These are phyloP conservation scores for Fomitopsis betulina DNA, from an alignment of 1,284 basidiomycete species.

Conservation along the genomic window DNA sequence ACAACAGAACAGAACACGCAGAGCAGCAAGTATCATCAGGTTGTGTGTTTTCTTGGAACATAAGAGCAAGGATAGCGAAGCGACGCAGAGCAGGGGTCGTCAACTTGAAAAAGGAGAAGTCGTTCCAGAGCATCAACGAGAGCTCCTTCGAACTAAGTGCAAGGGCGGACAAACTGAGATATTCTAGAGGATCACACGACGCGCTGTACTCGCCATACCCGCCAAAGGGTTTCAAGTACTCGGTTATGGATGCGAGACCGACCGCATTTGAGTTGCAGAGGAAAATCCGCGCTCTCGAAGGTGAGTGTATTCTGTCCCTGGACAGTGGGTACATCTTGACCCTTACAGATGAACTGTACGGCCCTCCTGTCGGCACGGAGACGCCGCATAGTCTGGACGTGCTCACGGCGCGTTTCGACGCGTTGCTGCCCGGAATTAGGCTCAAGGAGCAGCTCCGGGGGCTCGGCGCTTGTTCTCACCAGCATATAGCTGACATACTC, in stretches of 20 bases:
- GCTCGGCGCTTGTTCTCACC: constrained; percentile 32
- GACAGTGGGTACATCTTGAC: neutral
- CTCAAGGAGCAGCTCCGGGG: constrained; percentile 36
- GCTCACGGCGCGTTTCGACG: constrained; percentile 35
- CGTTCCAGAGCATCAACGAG: constrained; percentile 35
- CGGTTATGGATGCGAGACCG: neutral
- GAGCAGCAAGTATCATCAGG: neutral
- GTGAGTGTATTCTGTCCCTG: neutral
- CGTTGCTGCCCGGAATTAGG: constrained; percentile 41
- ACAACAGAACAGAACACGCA: neutral
- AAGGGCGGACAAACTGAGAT: constrained; percentile 34
- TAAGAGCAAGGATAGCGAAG: neutral
- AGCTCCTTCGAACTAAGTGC: constrained; percentile 43
- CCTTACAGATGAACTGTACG: constrained; percentile 34
- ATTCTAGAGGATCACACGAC: constrained; percentile 15
- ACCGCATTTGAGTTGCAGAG: constrained; percentile 1
- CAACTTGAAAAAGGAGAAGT: constrained; percentile 30
- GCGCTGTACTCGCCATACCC: neutral
- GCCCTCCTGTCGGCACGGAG: constrained; percentile 38
- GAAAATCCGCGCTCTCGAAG: constrained; percentile 4
- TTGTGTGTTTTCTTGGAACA: neutral
- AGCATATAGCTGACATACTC: constrained; percentile 40
- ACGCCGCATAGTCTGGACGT: constrained; percentile 32
- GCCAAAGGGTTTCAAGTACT: neutral
- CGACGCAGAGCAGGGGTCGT: neutral